Evolutionary conservation across 1,139 yeast genomes (phyloP).

Genomic region (Pneumocystis canis): DNA sequence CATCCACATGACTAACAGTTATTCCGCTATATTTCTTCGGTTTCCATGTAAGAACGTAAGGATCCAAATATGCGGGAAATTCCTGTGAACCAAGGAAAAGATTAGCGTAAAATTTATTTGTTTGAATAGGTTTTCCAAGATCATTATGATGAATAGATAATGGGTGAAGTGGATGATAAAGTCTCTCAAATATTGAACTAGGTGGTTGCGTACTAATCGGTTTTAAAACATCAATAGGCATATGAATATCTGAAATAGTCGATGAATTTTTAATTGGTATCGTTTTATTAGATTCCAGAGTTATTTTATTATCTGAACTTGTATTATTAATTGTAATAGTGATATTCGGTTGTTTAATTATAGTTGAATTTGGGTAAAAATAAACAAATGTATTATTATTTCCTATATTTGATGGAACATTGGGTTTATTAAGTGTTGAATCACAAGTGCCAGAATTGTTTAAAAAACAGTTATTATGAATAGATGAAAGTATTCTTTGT

Average conservation of each 20-base stretch:
- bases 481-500: not conserved
- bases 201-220: not conserved
- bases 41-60: slow-evolving; percentile 46
- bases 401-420: not conserved
- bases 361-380: not conserved
- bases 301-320: not conserved
- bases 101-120: slow-evolving; percentile 61
- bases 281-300: not conserved
- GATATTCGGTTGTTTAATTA: too few species aligned
- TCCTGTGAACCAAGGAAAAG: slow-evolving; percentile 41
- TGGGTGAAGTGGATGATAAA: not conserved
- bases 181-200: not conserved
- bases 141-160: not conserved
- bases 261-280: not conserved
- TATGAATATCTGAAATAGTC: not conserved
- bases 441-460: not conserved
- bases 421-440: not conserved
- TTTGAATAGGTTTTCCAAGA: slow-evolving; percentile 28
- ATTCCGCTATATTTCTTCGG: slow-evolving; percentile 32
- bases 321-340: not conserved
- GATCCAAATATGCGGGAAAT: slow-evolving; percentile 39
- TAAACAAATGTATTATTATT: not conserved
- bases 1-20: slow-evolving; percentile 44
- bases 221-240: not conserved
- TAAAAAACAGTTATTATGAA: not conserved